Percentiles rank a stretch among this genome's conserved stretches.
Conservation (phyloP, 225 moss, liverwort and hornwort species). For the Marchantia paleacea region DNA sequence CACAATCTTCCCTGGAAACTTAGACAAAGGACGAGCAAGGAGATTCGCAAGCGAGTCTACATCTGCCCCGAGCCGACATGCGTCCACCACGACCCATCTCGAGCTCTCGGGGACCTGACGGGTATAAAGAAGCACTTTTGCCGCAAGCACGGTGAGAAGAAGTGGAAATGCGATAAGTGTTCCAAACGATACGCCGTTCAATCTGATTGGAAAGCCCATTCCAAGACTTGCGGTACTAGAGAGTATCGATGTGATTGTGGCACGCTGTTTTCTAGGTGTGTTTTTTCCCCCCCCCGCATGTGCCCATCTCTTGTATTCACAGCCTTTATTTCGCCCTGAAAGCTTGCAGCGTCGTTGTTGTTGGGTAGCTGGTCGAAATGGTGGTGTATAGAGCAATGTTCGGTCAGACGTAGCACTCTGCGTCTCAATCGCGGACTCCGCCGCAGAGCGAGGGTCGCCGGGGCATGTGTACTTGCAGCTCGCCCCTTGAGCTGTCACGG, state of each 20-base stretch:
- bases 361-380: background rate
- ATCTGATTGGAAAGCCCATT: constrained; percentile 99
- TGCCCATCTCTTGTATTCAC: background rate
- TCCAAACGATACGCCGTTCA: constrained; percentile 99
- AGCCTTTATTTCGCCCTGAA: background rate
- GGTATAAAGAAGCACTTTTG: constrained; percentile 99
- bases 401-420: background rate
- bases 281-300: background rate
- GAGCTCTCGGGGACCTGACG: constrained; percentile 98
- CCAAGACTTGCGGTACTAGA: constrained; percentile 98
- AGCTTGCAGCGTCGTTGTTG: background rate
- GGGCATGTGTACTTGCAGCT: no score
- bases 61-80: constrained; percentile 99
- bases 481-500: no score
- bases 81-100: constrained; percentile 99
- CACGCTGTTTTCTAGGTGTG: constrained; percentile 94
- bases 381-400: background rate
- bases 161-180: constrained; percentile 99
- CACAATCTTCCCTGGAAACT: constrained; percentile 99
- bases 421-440: background rate
- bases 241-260: constrained; percentile 99
- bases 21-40: constrained; percentile 99
- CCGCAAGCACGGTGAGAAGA: constrained; percentile 99
- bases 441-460: background rate
- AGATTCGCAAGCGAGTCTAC: constrained; percentile 99